Percentiles rank a stretch among this genome's conserved stretches.
phyloP scores from a whole-genome alignment of 1,139 yeast species.

The Dujonia santamariae region DNA sequence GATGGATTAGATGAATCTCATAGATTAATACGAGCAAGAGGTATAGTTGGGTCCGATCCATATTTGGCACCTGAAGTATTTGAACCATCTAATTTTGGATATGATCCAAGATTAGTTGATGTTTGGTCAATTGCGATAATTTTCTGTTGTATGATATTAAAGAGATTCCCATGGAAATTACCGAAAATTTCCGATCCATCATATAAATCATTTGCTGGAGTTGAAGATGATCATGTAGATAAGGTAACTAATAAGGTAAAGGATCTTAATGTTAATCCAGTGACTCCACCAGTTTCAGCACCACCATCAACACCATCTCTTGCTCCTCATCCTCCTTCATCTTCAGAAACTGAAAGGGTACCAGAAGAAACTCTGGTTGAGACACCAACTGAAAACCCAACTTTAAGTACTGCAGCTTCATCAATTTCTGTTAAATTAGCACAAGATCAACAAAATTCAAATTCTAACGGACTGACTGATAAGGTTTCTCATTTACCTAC shows the following conservation, averaged over 20 bases:
- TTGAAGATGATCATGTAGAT: conserved; percentile 6
- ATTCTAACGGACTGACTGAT: no score
- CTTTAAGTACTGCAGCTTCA: no score
- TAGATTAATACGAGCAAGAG: conserved; percentile 44
- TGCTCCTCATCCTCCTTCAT: no score
- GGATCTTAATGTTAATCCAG: background rate
- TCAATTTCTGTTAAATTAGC: no score
- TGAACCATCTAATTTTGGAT: conserved; percentile 39
- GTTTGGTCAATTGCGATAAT: conserved; percentile 80
- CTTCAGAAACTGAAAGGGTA: background rate
- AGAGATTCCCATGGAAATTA: conserved; percentile 77
- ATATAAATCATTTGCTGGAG: conserved; percentile 39
- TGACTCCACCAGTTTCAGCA: background rate
- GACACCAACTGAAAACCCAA: background rate
- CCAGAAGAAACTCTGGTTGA: background rate
- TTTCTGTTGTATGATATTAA: conserved; percentile 69
- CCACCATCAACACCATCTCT: background rate
- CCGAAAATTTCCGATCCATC: conserved; percentile 61
- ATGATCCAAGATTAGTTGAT: conserved; percentile 72
- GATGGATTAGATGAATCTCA: conserved; percentile 20
- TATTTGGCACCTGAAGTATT: conserved; percentile 77
- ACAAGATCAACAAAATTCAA: no score
- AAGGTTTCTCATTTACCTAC: no score
- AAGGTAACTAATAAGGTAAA: background rate
- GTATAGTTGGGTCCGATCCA: conserved; percentile 83